Evolutionary conservation across 1,284 basidiomycete species (phyloP), one percentile per base, ranked within the genome.

Genomic region (Fomitiporia mediterranea): DNA sequence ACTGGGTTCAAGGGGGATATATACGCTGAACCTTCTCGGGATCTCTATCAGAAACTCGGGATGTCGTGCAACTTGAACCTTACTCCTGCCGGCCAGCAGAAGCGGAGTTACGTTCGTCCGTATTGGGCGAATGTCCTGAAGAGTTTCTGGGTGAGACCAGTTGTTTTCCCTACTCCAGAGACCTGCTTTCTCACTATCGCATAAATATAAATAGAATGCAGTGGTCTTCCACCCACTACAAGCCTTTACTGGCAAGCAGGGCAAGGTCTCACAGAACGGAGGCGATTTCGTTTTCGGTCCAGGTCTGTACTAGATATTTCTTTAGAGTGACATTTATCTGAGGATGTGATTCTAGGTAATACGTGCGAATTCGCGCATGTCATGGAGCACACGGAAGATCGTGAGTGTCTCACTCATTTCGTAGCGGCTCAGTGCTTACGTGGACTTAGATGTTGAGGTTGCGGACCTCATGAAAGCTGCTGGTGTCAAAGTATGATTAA

Each of bases 241-340:
- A 23, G 68, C 83, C 11, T 19, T 19, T 9, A 19, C 11, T 4
- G 82, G 82, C 1, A 84, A 83, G 62, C 77, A 82, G 58, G 83
- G 83, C 0, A 79, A 80, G 44, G 65, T 79, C 15, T 73, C 77
- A 0, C 83, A 86, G 64, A 67, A 81, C 0, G 83, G 83, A 1
- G 83, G 82, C 2, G 83, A 85, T 37, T 84, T 84, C 58, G 67
- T 85, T 23, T 72, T 85, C 49, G 81, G 80, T 23, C 79, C 80
- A 30, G 80, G 79, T 79, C 61, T 11, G 65, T 53, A n/a, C n/a
- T n/a, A n/a, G n/a, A n/a, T n/a, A 43, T 28, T 21, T 4, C 28
- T 2, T 35, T 40, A 38, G 5, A 9, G 21, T n/a, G 21, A 23
- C 21, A 43, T 23, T 19, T 19, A 15, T 43, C 21, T 43, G 6